phyloP scores from a whole-genome alignment of 1,284 basidiomycete species.

The Naganishia cerealis region DNA sequence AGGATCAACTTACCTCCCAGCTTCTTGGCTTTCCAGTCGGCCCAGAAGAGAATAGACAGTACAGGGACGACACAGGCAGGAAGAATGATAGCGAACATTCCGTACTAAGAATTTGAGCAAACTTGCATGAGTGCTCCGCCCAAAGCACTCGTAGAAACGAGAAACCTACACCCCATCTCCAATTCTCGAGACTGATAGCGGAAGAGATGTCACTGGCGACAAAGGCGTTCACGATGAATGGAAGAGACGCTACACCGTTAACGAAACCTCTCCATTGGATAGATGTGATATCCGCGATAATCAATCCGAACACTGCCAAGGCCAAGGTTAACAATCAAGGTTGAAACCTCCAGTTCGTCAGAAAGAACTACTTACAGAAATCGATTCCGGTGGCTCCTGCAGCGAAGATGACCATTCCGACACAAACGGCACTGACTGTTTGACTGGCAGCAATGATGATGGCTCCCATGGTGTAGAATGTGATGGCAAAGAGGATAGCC shows the following conservation, averaged over 20 bases:
- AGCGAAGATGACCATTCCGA: constrained; percentile 47
- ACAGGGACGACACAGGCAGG: constrained; percentile 43
- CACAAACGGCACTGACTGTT: constrained; percentile 44
- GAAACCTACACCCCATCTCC: constrained; percentile 65
- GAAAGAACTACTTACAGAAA: constrained; percentile 36
- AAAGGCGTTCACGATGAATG: constrained; percentile 58
- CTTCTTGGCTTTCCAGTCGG: constrained; percentile 48
- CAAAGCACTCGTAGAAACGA: background rate
- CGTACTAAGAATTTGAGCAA: constrained; percentile 34
- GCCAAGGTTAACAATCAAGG: background rate
- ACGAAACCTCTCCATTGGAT: constrained; percentile 74
- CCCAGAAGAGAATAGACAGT: constrained; percentile 50
- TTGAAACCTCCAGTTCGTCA: constrained; percentile 48
- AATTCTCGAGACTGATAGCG: constrained; percentile 63
- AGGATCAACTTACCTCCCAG: constrained; percentile 39
- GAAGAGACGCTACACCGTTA: constrained; percentile 67
- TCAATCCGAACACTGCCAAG: constrained; percentile 34
- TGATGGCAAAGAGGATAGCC: constrained; percentile 28
- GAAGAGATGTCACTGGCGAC: constrained; percentile 58
- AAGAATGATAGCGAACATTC: constrained; percentile 54
- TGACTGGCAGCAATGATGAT: constrained; percentile 43
- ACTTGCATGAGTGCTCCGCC: constrained; percentile 7
- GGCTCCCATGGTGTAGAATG: constrained; percentile 47
- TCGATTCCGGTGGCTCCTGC: constrained; percentile 46
- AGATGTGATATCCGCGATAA: constrained; percentile 69